Percentiles rank a stretch among this genome's conserved stretches.
These are phyloP conservation scores for Austroboletus novae-zelandiae DNA, from an alignment of 1,284 basidiomycete genomes.

Conservation along the genomic window DNA sequence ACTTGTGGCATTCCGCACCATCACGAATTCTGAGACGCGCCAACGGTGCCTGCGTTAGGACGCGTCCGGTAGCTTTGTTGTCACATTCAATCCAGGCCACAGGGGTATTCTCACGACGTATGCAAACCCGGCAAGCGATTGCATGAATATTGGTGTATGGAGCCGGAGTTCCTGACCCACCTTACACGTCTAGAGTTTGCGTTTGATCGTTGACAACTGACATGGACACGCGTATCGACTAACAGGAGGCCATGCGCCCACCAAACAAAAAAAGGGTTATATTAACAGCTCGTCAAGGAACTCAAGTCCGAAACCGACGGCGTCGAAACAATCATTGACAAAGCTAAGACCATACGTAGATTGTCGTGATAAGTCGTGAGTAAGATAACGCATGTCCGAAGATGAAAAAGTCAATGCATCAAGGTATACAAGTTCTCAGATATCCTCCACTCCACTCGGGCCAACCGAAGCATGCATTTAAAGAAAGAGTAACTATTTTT, in stretches of 20 bases:
- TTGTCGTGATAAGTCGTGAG: constrained; percentile 14
- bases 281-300: constrained; percentile 3
- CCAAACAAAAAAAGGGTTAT: background rate
- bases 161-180: too few relatives aligned
- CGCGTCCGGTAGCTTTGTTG: too few relatives aligned
- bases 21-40: too few relatives aligned
- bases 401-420: background rate
- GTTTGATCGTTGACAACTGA: too few relatives aligned
- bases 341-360: constrained; percentile 4
- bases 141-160: too few relatives aligned
- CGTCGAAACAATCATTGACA: background rate
- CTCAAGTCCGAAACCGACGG: background rate
- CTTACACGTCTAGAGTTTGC: too few relatives aligned
- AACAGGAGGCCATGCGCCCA: background rate
- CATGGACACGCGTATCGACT: too few relatives aligned
- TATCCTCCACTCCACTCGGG: background rate
- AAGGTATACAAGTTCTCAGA: background rate
- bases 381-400: background rate
- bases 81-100: too few relatives aligned
- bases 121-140: too few relatives aligned
- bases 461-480: background rate
- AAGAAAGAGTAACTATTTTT: background rate
- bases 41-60: too few relatives aligned
- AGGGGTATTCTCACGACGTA: too few relatives aligned
- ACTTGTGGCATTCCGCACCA: too few relatives aligned